A percentile compares a stretch with the other conserved stretches of the same genome.
Conservation (phyloP, 2,329 filamentous ascomycete species). For the Teratosphaeria nubilosa region DNA sequence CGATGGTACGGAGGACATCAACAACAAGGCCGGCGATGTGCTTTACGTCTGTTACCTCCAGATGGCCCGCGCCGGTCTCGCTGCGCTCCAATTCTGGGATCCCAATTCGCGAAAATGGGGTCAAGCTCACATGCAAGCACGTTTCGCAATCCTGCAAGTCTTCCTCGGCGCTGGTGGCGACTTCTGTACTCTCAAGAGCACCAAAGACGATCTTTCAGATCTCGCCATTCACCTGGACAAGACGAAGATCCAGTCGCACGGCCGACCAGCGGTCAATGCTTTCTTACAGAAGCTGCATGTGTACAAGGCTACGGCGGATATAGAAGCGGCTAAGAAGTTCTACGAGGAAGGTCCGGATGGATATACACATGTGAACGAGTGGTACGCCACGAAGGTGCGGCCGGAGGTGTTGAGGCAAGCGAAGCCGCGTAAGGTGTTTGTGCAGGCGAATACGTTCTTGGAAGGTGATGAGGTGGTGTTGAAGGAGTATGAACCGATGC, state of each 20-base stretch:
- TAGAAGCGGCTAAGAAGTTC: constrained; percentile 64
- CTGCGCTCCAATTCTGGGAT: constrained; percentile 88
- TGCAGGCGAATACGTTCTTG: constrained; percentile 80
- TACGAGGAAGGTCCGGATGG: constrained; percentile 52
- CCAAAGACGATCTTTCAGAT: constrained; percentile 59
- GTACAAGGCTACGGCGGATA: constrained; percentile 83
- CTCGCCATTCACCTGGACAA: constrained; percentile 75
- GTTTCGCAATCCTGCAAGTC: constrained; percentile 75
- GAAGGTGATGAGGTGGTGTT: constrained; percentile 57
- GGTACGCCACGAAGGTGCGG: constrained; percentile 72
- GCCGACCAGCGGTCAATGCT: constrained; percentile 70
- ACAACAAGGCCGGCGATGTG: constrained; percentile 71
- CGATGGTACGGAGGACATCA: constrained; percentile 60
- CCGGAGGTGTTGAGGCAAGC: constrained; percentile 66
- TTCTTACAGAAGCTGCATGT: constrained; percentile 88
- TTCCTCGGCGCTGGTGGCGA: constrained; percentile 78
- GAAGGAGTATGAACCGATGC: constrained; percentile 76
- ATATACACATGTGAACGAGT: constrained; percentile 76
- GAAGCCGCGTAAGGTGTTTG: constrained; percentile 81
- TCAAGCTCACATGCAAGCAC: constrained; percentile 49
- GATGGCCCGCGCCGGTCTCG: constrained; percentile 89
- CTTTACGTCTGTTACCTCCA: constrained; percentile 80
- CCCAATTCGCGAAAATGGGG: constrained; percentile 86
- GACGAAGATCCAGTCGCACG: constrained; percentile 73
- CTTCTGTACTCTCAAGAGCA: constrained; percentile 74